Percentiles rank a stretch among this genome's conserved stretches.
These are phyloP conservation scores for Moricandia arvensis DNA, from an alignment of 345 rosid genomes.

Conservation along the genomic window DNA sequence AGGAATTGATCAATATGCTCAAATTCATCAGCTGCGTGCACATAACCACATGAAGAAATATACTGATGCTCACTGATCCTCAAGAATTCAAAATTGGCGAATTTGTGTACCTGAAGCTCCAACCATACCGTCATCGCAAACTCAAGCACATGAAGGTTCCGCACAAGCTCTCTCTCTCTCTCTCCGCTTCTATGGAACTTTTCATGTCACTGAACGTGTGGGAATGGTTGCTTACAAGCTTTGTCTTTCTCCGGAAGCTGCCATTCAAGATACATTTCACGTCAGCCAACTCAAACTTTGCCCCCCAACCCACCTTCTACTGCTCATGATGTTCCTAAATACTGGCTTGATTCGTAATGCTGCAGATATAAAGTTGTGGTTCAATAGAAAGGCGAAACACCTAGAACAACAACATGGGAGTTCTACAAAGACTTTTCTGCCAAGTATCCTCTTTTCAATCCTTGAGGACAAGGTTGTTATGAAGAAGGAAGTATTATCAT, in stretches of 20 bases:
- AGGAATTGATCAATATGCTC: neutral
- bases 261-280: neutral
- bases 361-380: neutral
- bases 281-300: neutral
- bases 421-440: neutral
- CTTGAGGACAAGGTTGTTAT: neutral
- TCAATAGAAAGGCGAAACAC: neutral
- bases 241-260: fast-evolving
- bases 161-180: neutral
- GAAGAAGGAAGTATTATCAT: neutral
- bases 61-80: fast-evolving
- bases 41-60: neutral
- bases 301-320: fast-evolving
- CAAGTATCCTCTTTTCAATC: neutral
- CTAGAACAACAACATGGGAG: neutral
- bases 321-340: fast-evolving
- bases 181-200: neutral
- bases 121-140: neutral
- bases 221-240: fast-evolving
- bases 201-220: fast-evolving
- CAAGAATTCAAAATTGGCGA: fast-evolving
- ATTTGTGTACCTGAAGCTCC: neutral
- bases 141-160: neutral
- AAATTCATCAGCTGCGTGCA: neutral
- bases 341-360: fast-evolving